These are phyloP conservation scores for Danielia oregonensis DNA, from an alignment of 805 yeast genomes.

Conservation along the genomic window DNA sequence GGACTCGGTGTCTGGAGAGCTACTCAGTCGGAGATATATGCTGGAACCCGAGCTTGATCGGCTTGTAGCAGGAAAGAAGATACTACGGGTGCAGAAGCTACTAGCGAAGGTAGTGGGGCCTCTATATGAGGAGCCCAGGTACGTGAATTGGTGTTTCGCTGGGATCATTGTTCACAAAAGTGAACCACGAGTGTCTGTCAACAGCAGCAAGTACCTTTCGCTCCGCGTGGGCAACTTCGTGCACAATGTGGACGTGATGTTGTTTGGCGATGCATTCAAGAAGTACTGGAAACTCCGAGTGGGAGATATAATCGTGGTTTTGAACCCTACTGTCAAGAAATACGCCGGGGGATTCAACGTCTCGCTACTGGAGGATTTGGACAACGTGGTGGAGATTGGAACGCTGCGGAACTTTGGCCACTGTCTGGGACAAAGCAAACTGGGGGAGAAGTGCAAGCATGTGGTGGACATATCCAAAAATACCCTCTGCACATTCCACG, in stretches of 20 bases:
- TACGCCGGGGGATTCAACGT: slow-evolving; percentile 46
- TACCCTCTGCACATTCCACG: slow-evolving; percentile 69
- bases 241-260: slow-evolving; percentile 52
- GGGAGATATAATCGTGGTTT: slow-evolving; percentile 70
- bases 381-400: slow-evolving; percentile 71
- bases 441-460: slow-evolving; percentile 52
- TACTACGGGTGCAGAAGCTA: slow-evolving; percentile 55
- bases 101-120: slow-evolving; percentile 70
- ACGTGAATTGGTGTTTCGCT: slow-evolving; percentile 74
- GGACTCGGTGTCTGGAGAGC: slow-evolving; percentile 12
- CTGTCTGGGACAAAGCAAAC: slow-evolving; percentile 50
- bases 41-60: slow-evolving; percentile 2
- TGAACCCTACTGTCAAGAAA: slow-evolving; percentile 64
- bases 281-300: slow-evolving; percentile 68
- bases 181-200: slow-evolving; percentile 42
- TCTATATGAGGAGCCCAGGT: slow-evolving; percentile 58
- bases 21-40: slow-evolving; percentile 10
- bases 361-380: slow-evolving; percentile 45
- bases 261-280: slow-evolving; percentile 66
- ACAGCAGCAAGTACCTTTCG: slow-evolving; percentile 51
- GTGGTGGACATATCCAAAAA: slow-evolving; percentile 55
- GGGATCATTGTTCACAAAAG: slow-evolving; percentile 65
- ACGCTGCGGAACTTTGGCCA: slow-evolving; percentile 60
- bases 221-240: slow-evolving; percentile 67
- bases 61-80: slow-evolving; percentile 46